A percentile compares a stretch with the other conserved stretches of the same genome.
Conservation (phyloP, 495 filamentous ascomycete genomes). For the Aspergillus conjunctus region DNA sequence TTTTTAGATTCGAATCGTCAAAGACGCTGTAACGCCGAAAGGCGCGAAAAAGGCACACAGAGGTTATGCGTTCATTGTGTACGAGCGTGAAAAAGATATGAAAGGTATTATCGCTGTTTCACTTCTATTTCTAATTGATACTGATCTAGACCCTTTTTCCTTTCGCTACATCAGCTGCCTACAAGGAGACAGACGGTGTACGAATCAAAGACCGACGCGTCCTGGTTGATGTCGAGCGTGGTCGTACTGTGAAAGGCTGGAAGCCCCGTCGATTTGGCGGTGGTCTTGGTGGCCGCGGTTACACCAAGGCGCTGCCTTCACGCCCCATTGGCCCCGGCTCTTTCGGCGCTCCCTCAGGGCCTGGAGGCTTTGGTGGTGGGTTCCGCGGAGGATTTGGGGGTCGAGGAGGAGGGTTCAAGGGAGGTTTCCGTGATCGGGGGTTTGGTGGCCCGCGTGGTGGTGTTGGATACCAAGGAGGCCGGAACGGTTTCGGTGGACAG, state of each 20-base stretch:
- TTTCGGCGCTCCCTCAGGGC: constrained; percentile 64
- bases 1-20: constrained; percentile 81
- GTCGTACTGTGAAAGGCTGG: constrained; percentile 93
- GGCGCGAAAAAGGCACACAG: constrained; percentile 81
- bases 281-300: constrained; percentile 87
- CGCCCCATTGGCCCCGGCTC: constrained; percentile 63
- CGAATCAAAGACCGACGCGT: constrained; percentile 90
- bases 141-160: constrained; percentile 34
- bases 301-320: constrained; percentile 80
- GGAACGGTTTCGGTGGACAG: constrained; percentile 61
- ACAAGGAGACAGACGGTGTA: constrained; percentile 87
- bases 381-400: constrained; percentile 63
- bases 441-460: constrained; percentile 57
- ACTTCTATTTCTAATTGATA: constrained; percentile 26
- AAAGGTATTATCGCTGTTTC: constrained; percentile 71
- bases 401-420: constrained; percentile 54
- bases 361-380: constrained; percentile 66
- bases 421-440: constrained; percentile 67
- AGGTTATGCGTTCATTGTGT: constrained; percentile 97
- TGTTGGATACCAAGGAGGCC: constrained; percentile 62
- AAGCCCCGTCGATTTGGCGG: constrained; percentile 89
- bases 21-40: constrained; percentile 65
- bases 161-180: constrained; percentile 59
- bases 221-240: constrained; percentile 94
- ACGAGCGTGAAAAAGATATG: constrained; percentile 98